Percentiles rank a stretch among this genome's conserved stretches.
These are phyloP conservation scores for Diversispora eburnea DNA, from an alignment of 192 early-diverging fungal genomes.

Conservation along the genomic window DNA sequence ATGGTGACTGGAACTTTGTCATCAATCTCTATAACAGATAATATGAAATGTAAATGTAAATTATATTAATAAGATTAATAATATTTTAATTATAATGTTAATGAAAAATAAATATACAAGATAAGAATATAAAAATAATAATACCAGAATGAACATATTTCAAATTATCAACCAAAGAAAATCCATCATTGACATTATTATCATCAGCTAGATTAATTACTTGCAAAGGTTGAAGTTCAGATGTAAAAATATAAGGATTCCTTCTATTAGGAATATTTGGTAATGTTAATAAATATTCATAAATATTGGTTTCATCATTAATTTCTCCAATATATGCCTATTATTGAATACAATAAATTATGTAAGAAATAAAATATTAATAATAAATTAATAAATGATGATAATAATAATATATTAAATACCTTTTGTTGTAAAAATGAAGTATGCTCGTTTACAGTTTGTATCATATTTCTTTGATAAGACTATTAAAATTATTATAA, in stretches of 20 bases:
- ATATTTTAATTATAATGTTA: no score
- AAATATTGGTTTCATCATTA: constrained; percentile 52
- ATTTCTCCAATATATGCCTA: constrained; percentile 56
- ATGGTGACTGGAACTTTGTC: constrained; percentile 33
- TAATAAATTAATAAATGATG: no score
- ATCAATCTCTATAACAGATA: not conserved
- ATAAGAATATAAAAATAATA: not conserved
- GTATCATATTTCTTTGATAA: constrained; percentile 33
- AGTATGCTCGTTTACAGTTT: constrained; percentile 30
- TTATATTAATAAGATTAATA: no score
- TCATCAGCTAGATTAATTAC: constrained; percentile 36
- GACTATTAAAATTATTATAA: constrained; percentile 13
- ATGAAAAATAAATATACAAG: not conserved
- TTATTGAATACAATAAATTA: not conserved
- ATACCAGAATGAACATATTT: constrained; percentile 21
- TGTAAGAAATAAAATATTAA: no score
- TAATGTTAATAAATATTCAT: constrained; percentile 66
- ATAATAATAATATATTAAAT: no score
- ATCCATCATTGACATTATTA: not conserved
- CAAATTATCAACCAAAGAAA: not conserved
- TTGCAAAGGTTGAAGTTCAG: constrained; percentile 41
- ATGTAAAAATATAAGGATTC: constrained; percentile 61
- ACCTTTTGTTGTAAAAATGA: constrained; percentile 33
- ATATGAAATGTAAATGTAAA: no score
- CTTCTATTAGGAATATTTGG: constrained; percentile 58